Percentiles rank a stretch among this genome's conserved stretches.
These are phyloP conservation scores for Endocladia muricata DNA, from an alignment of 31 red algal genomes.

Conservation along the genomic window DNA sequence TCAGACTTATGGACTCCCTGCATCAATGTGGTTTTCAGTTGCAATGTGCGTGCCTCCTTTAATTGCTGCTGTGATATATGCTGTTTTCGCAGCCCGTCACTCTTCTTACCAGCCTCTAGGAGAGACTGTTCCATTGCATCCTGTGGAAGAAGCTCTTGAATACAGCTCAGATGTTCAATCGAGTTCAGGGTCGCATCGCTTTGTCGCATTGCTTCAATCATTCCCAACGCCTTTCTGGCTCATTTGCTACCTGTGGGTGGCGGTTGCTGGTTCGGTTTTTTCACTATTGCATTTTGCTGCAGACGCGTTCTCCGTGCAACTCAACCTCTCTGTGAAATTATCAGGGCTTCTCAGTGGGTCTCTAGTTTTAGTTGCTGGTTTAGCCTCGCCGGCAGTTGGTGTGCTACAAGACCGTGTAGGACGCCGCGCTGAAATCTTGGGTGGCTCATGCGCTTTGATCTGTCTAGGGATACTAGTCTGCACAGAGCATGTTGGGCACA, in stretches of 20 bases:
- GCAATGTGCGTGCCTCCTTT: conserved; percentile 35
- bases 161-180: not conserved
- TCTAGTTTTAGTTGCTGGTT: conserved; percentile 21
- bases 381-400: conserved; percentile 44
- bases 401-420: conserved; percentile 31
- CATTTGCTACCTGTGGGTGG: conserved; percentile 40
- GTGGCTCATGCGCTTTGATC: conserved; percentile 13
- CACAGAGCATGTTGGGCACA: not conserved
- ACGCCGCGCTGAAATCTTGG: conserved; percentile 21
- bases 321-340: conserved; percentile 10
- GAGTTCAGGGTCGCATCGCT: not conserved
- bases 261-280: conserved; percentile 31
- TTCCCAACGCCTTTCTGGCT: conserved; percentile 46
- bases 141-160: too few relatives aligned
- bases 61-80: conserved; percentile 21
- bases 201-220: not conserved
- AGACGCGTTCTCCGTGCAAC: conserved; percentile 45
- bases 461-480: conserved; percentile 18
- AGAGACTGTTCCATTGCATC: not conserved
- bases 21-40: conserved; percentile 51
- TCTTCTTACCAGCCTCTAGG: not conserved
- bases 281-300: conserved; percentile 38
- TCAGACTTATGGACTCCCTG: conserved; percentile 8
- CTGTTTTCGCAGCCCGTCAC: not conserved
- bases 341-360: conserved; percentile 22